Conservation (phyloP, 1,139 yeast genomes). For the Yamadazyma friedrichii region DNA sequence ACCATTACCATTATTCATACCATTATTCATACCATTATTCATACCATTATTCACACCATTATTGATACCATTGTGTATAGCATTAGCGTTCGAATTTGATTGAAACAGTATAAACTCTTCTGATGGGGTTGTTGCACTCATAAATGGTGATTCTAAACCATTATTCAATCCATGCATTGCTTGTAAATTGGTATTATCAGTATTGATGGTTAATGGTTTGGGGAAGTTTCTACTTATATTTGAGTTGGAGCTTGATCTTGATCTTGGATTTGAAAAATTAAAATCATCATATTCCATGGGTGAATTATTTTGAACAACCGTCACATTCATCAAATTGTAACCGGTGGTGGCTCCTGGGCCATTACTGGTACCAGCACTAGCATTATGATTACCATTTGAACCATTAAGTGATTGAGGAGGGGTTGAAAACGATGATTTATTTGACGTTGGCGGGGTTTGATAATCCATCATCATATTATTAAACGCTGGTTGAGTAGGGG, state of each 20-base stretch:
- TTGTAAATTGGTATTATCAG: slow-evolving; percentile 34
- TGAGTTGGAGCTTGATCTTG: slow-evolving; percentile 21
- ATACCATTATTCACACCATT: neutral
- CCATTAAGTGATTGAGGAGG: slow-evolving; percentile 13
- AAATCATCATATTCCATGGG: slow-evolving; percentile 27
- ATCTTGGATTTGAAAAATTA: slow-evolving; percentile 20
- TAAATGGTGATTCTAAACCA: slow-evolving; percentile 43
- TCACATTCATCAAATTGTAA: slow-evolving; percentile 10
- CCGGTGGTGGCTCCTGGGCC: neutral
- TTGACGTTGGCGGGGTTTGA: slow-evolving; percentile 44
- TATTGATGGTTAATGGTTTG: slow-evolving; percentile 40
- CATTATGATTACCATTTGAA: neutral
- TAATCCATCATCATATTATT: slow-evolving; percentile 39
- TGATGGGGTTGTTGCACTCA: slow-evolving; percentile 41
- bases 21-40: neutral
- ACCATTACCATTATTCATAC: neutral
- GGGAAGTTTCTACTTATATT: slow-evolving; percentile 28
- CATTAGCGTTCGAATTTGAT: neutral
- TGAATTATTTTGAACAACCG: slow-evolving; percentile 18
- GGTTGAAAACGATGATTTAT: slow-evolving; percentile 33
- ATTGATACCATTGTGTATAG: neutral
- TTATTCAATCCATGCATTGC: slow-evolving; percentile 26
- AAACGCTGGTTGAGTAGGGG: slow-evolving; percentile 16
- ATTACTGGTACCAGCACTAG: neutral
- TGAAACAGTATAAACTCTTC: slow-evolving; percentile 25